phyloP scores from a whole-genome alignment of 768 basidiomycete species.

The Russula lepida region DNA sequence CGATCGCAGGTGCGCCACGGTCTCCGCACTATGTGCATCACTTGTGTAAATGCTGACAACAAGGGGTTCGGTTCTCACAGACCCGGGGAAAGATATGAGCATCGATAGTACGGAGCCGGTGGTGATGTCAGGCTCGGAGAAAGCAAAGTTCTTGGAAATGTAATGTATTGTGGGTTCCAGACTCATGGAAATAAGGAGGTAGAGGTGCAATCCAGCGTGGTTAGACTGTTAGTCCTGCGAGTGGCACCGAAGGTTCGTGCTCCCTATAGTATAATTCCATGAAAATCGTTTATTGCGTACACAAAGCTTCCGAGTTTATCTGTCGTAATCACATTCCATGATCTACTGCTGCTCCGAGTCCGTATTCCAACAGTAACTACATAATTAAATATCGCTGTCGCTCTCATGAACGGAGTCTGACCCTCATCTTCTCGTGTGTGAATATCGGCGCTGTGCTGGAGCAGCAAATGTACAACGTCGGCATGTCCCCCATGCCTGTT shows the following conservation, averaged over 20 bases:
- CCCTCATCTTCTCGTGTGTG: neutral
- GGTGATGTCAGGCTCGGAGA: constrained; percentile 14
- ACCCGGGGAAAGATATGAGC: constrained; percentile 43
- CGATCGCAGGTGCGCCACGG: no score
- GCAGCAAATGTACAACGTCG: neutral
- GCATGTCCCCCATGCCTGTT: no score
- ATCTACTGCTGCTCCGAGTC: no score
- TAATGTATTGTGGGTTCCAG: no score
- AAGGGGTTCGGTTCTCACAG: constrained; percentile 24
- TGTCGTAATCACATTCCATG: no score
- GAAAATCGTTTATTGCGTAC: no score
- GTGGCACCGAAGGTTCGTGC: no score
- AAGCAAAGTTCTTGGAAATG: neutral
- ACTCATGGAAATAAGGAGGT: no score
- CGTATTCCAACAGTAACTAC: neutral
- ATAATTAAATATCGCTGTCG: neutral
- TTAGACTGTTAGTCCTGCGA: no score
- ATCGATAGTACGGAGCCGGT: constrained; percentile 40
- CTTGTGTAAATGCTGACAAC: neutral
- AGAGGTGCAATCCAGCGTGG: no score
- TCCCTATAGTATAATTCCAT: no score
- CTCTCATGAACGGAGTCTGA: neutral
- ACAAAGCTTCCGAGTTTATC: no score
- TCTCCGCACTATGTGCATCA: neutral
- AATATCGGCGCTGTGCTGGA: neutral